A percentile compares a stretch with the other conserved stretches of the same genome.
Evolutionary conservation across 208 protist species (phyloP).

Genomic region (Crithidia thermophila): DNA sequence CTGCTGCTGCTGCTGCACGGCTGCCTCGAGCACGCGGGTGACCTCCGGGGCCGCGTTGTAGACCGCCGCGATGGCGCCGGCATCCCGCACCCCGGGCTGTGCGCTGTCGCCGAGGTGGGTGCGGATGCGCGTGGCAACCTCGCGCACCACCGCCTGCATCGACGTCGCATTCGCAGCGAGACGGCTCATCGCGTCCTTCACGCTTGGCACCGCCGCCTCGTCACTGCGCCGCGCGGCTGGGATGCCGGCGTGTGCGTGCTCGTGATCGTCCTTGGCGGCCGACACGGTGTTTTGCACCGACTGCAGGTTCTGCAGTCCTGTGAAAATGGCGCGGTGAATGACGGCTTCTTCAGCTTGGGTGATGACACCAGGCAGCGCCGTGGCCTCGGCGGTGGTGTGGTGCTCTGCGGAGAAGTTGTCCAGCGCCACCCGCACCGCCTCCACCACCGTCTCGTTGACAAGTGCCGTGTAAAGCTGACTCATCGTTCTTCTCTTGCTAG

Average conservation of each 20-base stretch:
- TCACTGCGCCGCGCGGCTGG: neutral
- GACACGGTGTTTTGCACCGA: neutral
- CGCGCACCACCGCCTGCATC: slow-evolving; percentile 12
- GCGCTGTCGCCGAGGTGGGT: slow-evolving; percentile 1
- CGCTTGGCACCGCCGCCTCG: neutral
- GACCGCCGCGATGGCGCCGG: neutral
- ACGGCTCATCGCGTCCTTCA: neutral
- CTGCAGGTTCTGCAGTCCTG: slow-evolving; percentile 4
- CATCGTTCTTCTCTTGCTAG: neutral
- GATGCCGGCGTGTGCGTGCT: too few species aligned
- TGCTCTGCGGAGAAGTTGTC: slow-evolving; percentile 11
- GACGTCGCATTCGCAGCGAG: slow-evolving; percentile 12
- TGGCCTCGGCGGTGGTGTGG: neutral
- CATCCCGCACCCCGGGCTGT: neutral
- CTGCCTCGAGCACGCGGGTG: slow-evolving; percentile 13
- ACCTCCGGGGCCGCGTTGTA: slow-evolving; percentile 26
- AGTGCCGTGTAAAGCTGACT: slow-evolving; percentile 5
- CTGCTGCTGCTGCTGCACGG: slow-evolving; percentile 1
- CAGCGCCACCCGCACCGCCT: slow-evolving; percentile 20
- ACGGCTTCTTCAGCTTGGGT: slow-evolving; percentile 11
- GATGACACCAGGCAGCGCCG: neutral
- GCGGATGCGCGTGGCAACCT: neutral
- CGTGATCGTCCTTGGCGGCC: too few species aligned
- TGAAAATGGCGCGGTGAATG: slow-evolving; percentile 7
- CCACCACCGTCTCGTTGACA: slow-evolving; percentile 25